Conservation (phyloP, 2,329 filamentous ascomycete species). For the Intubia oerlemansii region DNA sequence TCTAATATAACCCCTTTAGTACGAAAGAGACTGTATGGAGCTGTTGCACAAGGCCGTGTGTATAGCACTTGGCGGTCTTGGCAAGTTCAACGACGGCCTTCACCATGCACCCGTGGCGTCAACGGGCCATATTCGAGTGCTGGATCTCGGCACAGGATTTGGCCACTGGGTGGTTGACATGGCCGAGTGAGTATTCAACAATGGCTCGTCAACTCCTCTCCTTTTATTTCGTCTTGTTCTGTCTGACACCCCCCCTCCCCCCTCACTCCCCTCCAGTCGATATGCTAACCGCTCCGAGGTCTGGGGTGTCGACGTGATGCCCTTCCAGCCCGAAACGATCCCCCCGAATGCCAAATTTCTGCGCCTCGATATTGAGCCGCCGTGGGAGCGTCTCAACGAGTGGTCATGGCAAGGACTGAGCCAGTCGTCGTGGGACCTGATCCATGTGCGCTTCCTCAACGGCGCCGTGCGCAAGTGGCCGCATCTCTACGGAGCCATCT, state of each 20-base stretch:
- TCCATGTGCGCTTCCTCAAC: slow-evolving; percentile 60
- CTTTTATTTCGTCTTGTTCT: no score
- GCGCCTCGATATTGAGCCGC: slow-evolving; percentile 57
- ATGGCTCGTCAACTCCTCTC: no score
- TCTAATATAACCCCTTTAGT: no score
- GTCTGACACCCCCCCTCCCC: no score
- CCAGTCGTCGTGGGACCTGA: slow-evolving; percentile 50
- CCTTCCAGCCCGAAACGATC: slow-evolving; percentile 29
- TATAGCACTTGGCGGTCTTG: no score
- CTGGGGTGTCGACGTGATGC: slow-evolving; percentile 4
- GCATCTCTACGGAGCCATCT: slow-evolving; percentile 46
- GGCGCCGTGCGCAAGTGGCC: slow-evolving; percentile 64
- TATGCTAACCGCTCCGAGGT: slow-evolving; percentile 4
- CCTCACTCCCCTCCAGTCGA: no score
- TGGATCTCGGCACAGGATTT: background rate
- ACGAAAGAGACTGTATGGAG: background rate
- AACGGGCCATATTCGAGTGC: background rate
- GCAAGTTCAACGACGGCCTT: background rate
- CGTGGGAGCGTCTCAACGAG: no score
- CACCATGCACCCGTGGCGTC: background rate
- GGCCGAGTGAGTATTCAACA: background rate
- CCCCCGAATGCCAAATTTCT: slow-evolving; percentile 47
- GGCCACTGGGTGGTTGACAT: background rate
- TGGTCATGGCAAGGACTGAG: no score
- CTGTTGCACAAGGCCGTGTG: background rate